Evolutionary conservation across 768 basidiomycete genomes (phyloP), one percentile per base, ranked within the genome.

Genomic region (Termitomyces sp.): DNA sequence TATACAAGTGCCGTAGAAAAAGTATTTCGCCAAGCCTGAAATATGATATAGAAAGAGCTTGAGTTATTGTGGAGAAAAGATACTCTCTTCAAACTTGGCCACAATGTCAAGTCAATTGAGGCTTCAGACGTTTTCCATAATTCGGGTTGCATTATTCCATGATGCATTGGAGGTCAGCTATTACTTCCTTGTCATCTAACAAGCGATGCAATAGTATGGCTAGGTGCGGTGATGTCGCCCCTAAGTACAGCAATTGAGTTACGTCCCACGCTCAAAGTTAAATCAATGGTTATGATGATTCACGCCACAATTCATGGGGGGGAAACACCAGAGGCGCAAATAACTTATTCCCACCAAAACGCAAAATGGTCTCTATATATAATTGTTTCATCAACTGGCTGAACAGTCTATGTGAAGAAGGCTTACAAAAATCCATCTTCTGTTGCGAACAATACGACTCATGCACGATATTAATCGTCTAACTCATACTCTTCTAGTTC

Each of bases 401-500:
- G 49, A 22, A 30, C 14, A 51, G 14, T 11, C n/a, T 14, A n/a
- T 4, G 6, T 20, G 6, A 41, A 38, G 36, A 40, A 52, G n/a
- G n/a, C n/a, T n/a, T n/a, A n/a, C n/a, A n/a, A n/a, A n/a, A n/a
- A n/a, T n/a, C n/a, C n/a, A n/a, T n/a, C n/a, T n/a, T n/a, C 18
- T n/a, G 10, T 28, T 3, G 26, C 38, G 38, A n/a, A 40, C 26
- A 24, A 26, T 13, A 52, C 11, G 26, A 5, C 24, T 11, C 24
- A 18, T n/a, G 36, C 22, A 26, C 50, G 22, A n/a, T 20, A n/a
- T 70, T 58, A 72, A 54, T 74, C 75, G 3, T 74, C 73, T 43
- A 86, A 66, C 63, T 85, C 79, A 47, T 86, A 82, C 49, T 79
- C 76, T 55, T 76, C 75, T 45, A 60, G 32, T 18, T 79, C 79